phyloP scores from a whole-genome alignment of 169 alveolate genomes.

The Prorocentrum cordatum region DNA sequence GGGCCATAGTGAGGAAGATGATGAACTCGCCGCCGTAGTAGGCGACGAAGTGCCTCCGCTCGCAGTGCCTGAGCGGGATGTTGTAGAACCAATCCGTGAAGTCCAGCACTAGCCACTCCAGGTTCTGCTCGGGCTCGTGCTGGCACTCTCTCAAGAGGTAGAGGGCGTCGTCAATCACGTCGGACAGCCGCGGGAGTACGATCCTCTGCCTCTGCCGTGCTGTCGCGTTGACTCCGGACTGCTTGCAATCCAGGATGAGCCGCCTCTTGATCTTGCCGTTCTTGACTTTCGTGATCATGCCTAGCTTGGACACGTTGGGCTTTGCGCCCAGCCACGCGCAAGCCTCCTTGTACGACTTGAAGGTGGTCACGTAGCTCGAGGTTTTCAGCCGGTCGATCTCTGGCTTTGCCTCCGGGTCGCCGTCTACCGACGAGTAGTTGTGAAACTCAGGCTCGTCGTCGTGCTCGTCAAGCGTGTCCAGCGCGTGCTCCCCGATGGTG shows the following conservation, averaged over 20 bases:
- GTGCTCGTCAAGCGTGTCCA: too few species aligned
- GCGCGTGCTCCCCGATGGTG: background rate
- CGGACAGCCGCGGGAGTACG: background rate
- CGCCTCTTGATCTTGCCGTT: conserved; percentile 10
- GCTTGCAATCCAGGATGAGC: conserved; percentile 12
- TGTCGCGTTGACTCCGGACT: background rate
- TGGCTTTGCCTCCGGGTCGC: background rate
- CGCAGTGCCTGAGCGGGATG: background rate
- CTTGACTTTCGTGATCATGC: conserved; percentile 25
- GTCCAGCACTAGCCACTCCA: background rate
- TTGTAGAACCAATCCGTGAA: conserved; percentile 19
- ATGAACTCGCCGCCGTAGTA: background rate
- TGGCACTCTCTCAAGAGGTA: background rate
- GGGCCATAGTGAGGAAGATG: background rate
- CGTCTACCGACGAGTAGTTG: background rate
- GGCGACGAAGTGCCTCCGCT: background rate
- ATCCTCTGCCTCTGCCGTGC: background rate
- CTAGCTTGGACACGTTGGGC: conserved; percentile 2
- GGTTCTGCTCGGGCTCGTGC: background rate
- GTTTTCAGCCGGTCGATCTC: background rate
- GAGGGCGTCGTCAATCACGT: background rate
- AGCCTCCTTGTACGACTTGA: background rate
- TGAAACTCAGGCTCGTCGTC: background rate
- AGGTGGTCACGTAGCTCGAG: background rate
- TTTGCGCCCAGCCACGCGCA: background rate